Percentiles rank a stretch among this genome's conserved stretches.
phyloP scores from a whole-genome alignment of 2,329 filamentous ascomycete species.

The Ramularia endophylla region DNA sequence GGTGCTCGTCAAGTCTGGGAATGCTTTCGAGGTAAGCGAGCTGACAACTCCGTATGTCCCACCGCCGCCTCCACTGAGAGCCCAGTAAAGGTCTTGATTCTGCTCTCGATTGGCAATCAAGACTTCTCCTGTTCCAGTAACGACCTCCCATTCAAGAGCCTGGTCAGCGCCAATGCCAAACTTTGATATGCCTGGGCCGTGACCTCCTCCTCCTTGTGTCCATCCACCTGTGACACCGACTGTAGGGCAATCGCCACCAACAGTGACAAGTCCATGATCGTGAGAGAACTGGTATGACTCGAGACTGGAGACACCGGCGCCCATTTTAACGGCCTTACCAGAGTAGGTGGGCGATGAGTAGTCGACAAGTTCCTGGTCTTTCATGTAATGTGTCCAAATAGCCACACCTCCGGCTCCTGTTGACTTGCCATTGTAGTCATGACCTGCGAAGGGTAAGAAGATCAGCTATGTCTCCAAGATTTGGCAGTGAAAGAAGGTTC shows the following conservation, averaged over 20 bases:
- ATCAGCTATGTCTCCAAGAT: too few species aligned
- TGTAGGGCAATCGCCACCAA: constrained; percentile 49
- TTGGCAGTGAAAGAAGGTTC: too few species aligned
- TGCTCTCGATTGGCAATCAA: constrained; percentile 42
- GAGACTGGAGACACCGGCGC: constrained; percentile 48
- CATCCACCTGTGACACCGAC: constrained; percentile 62
- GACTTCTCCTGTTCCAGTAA: constrained; percentile 50
- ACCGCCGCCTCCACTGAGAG: constrained; percentile 53
- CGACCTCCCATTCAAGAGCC: constrained; percentile 41
- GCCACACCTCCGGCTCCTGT: constrained; percentile 55
- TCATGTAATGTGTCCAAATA: constrained; percentile 53
- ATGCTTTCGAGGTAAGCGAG: constrained; percentile 49
- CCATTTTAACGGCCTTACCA: constrained; percentile 49
- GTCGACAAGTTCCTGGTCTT: constrained; percentile 41
- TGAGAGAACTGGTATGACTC: constrained; percentile 45
- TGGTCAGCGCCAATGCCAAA: constrained; percentile 58
- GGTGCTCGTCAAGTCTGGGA: constrained; percentile 40
- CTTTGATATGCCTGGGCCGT: constrained; percentile 47
- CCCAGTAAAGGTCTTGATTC: constrained; percentile 59
- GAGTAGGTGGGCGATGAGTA: too few species aligned
- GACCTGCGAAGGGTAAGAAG: too few species aligned
- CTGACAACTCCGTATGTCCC: constrained; percentile 55
- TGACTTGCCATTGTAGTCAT: constrained; percentile 49
- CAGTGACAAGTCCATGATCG: constrained; percentile 42
- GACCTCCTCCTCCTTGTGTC: constrained; percentile 56